Percentiles rank a stretch among this genome's conserved stretches.
These are phyloP conservation scores for Solanum corneliomulleri DNA, from an alignment of 257 asterid genomes.

Conservation along the genomic window DNA sequence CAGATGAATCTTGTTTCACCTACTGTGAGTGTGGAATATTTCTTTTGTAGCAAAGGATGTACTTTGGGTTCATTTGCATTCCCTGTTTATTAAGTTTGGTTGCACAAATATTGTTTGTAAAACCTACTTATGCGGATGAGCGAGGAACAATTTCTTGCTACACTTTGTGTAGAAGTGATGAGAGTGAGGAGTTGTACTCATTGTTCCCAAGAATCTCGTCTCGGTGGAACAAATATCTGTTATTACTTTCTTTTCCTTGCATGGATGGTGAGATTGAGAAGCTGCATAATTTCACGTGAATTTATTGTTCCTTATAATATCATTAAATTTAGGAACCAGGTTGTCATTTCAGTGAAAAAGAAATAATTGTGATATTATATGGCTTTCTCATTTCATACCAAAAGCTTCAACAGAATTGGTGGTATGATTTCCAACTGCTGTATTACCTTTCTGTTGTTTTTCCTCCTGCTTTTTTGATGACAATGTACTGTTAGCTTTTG, in stretches of 20 bases:
- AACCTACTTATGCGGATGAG: background rate
- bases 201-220: background rate
- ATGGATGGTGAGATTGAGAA: background rate
- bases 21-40: conserved; percentile 35
- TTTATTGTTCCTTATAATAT: background rate
- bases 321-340: background rate
- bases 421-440: background rate
- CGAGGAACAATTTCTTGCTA: background rate
- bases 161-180: background rate
- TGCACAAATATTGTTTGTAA: background rate
- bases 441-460: background rate
- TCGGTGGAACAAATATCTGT: background rate
- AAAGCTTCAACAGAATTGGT: background rate
- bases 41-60: background rate
- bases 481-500: background rate
- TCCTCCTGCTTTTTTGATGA: background rate
- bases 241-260: background rate
- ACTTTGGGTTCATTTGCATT: background rate
- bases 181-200: background rate
- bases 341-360: background rate
- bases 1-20: conserved; percentile 54
- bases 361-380: background rate
- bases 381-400: background rate
- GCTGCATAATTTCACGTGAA: background rate
- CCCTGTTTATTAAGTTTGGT: background rate